phyloP scores from a whole-genome alignment of 306 rosid genomes.

The Dryas drummondii region DNA sequence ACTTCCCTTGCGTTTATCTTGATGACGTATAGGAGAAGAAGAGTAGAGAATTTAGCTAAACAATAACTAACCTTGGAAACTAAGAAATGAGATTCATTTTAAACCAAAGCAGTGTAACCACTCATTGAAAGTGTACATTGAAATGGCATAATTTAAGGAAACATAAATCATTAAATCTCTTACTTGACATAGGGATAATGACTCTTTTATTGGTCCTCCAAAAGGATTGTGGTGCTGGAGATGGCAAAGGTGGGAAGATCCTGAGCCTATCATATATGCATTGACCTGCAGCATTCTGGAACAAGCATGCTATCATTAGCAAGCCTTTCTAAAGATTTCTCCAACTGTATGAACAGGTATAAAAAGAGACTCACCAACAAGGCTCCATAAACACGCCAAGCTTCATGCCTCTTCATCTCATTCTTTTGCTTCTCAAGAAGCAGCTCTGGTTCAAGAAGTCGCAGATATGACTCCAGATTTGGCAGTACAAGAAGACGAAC shows the following conservation, averaged over 20 bases:
- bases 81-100: neutral
- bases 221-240: conserved; percentile 22
- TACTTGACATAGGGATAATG: conserved; percentile 22
- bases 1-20: conserved; percentile 38
- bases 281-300: conserved; percentile 49
- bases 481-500: conserved; percentile 75
- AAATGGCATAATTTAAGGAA: neutral
- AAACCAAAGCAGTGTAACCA: neutral
- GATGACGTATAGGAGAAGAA: neutral
- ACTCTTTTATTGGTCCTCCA: conserved; percentile 29
- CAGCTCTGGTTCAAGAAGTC: conserved; percentile 83
- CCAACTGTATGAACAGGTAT: neutral
- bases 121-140: neutral
- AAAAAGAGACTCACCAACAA: conserved; percentile 57
- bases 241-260: conserved; percentile 35
- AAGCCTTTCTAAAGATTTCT: neutral
- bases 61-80: neutral
- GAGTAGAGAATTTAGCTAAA: neutral
- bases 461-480: conserved; percentile 68
- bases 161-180: conserved; percentile 3
- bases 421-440: conserved; percentile 74
- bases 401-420: conserved; percentile 82
- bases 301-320: conserved; percentile 10
- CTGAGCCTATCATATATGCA: conserved; percentile 42
- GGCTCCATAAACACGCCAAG: conserved; percentile 85